Conservation (phyloP, 257 asterid species). For the Solanum sitiens region DNA sequence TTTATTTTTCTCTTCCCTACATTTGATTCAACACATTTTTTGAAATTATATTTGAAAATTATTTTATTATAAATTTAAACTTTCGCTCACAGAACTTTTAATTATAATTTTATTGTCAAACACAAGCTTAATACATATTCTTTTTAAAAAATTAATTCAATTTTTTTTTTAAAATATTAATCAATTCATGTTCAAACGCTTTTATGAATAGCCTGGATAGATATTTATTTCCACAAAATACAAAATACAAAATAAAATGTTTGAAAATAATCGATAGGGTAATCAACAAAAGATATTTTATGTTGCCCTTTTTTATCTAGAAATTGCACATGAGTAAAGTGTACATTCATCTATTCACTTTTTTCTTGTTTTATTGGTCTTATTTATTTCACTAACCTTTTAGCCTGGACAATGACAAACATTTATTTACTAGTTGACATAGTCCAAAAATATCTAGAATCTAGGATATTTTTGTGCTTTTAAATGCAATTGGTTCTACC, state of each 20-base stretch:
- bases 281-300: neutral
- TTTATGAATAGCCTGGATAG: neutral
- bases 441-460: neutral
- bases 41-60: neutral
- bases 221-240: neutral
- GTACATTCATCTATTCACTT: neutral
- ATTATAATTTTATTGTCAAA: neutral
- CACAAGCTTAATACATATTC: too few relatives aligned
- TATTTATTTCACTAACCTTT: neutral
- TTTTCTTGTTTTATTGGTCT: neutral
- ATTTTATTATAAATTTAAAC: neutral
- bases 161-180: neutral
- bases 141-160: neutral
- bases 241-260: too few relatives aligned
- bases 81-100: neutral
- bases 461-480: neutral
- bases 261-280: neutral
- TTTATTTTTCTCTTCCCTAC: neutral
- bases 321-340: neutral
- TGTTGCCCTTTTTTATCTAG: neutral
- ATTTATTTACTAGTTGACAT: neutral
- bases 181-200: neutral
- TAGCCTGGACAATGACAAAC: neutral
- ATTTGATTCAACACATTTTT: neutral
- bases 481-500: neutral